Base-by-base conservation (phyloP, 495 filamentous ascomycete genomes). In the Hypoxylon fuscum region DNA sequence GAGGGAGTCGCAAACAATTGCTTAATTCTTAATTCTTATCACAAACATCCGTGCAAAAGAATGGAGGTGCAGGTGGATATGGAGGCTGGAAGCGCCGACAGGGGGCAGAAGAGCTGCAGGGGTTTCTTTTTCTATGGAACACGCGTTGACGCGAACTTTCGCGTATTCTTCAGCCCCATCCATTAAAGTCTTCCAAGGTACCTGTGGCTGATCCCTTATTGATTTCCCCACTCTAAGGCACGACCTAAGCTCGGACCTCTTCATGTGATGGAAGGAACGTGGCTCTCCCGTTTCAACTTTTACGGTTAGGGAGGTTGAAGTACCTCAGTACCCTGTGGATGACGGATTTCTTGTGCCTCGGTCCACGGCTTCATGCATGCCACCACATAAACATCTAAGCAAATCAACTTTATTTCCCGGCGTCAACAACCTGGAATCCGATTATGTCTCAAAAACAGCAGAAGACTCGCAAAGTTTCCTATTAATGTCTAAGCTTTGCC, bases 121-220 rank as follows among this genome's bases (percentile, higher is more conserved):
- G 59, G 25, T 3, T 8, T 27, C 25, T 48, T 53, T 48, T 53
- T 44, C 42, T 29, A 20, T 8, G 10, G 53, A 18, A 57, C n/a
- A 57, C 63, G 63, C 63, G 63, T 61, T 15, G 45, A 68, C 69
- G 69, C 63, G 69, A 70, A 68, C 70, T 72, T 68, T 72, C 67
- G 69, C 63, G 69, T 32, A 11, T 2, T 25, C 17, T 59, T 37
- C 62, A 72, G 69, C 69, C 67, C 57, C 57, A 10, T 42, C 17
- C 37, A 66, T 62, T 69, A 61, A 68, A 56, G n/a, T 35, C 18
- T 15, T 49, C 12, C 25, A 34, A 8, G 14, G 11, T 11, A n/a
- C n/a, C n/a, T 37, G 40, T 53, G 40, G 48, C 57, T 53, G 37
- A 22, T 10, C 14, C 27, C 8, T 0, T 17, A 14, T 17, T 47